phyloP scores from a whole-genome alignment of 768 basidiomycete genomes.

The Lentinula lateritia region DNA sequence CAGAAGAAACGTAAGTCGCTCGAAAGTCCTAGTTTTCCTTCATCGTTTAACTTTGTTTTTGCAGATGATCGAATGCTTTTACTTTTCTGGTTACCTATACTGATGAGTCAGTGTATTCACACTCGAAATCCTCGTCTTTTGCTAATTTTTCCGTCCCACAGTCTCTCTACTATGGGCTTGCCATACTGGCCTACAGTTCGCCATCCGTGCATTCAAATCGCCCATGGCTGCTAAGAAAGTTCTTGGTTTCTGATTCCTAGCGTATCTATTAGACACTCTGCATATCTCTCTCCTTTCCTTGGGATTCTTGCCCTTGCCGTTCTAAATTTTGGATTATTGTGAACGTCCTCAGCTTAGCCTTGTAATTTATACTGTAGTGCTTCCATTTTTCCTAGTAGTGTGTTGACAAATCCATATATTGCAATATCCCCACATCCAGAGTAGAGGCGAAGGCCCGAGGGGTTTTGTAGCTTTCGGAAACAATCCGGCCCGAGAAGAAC shows the following conservation, averaged over 20 bases:
- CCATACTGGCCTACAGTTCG: constrained; percentile 48
- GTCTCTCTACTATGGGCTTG: constrained; percentile 62
- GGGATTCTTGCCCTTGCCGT: neutral
- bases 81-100: constrained; percentile 82
- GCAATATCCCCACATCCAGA: too few relatives aligned
- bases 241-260: constrained; percentile 25
- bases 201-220: constrained; percentile 42
- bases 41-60: constrained; percentile 8
- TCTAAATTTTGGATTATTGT: neutral
- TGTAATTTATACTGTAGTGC: neutral
- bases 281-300: neutral
- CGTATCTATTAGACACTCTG: neutral
- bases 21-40: neutral
- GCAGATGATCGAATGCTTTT: constrained; percentile 82
- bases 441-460: too few relatives aligned
- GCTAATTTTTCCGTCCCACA: constrained; percentile 15
- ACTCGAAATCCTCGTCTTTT: neutral
- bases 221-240: constrained; percentile 39
- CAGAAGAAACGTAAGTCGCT: constrained; percentile 63
- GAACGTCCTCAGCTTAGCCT: neutral
- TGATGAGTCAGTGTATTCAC: constrained; percentile 53
- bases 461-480: too few relatives aligned
- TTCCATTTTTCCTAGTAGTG: neutral
- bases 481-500: neutral
- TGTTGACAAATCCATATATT: neutral